Evolutionary conservation across 2,329 filamentous ascomycete genomes (phyloP).

Genomic region (Balansia obtecta): DNA sequence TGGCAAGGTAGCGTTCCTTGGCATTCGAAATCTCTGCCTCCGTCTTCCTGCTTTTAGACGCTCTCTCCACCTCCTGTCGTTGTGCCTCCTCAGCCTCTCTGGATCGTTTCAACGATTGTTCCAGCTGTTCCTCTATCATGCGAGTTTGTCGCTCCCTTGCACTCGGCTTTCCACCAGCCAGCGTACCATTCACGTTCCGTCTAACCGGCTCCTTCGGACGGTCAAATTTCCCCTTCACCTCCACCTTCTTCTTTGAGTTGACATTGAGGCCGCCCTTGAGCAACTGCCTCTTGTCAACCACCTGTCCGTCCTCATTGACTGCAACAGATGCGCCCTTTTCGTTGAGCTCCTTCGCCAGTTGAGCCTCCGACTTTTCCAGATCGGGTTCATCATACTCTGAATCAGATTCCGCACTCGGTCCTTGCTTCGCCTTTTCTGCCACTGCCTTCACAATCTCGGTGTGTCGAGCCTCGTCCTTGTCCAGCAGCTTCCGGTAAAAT

Average conservation of each 20-base stretch:
- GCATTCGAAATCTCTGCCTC: constrained; percentile 63
- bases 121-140: too few species aligned
- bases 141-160: too few species aligned
- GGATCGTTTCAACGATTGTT: too few species aligned
- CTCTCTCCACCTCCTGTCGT: constrained; percentile 47
- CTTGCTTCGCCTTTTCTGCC: constrained; percentile 36
- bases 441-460: constrained; percentile 57
- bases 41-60: constrained; percentile 67
- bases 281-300: constrained; percentile 74
- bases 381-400: constrained; percentile 25
- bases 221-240: constrained; percentile 12
- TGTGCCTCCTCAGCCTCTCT: constrained; percentile 54
- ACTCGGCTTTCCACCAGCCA: too few species aligned
- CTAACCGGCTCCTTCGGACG: constrained; percentile 16
- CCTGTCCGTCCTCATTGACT: constrained; percentile 71
- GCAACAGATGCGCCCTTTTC: constrained; percentile 48
- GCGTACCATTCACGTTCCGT: constrained; percentile 14
- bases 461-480: constrained; percentile 58
- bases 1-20: constrained; percentile 65
- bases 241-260: constrained; percentile 46
- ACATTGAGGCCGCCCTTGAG: constrained; percentile 67
- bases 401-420: constrained; percentile 13
- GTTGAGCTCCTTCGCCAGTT: constrained; percentile 56
- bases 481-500: constrained; percentile 65
- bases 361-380: constrained; percentile 45